Percentiles rank a stretch among this genome's conserved stretches.
Conservation (phyloP, 257 asterid genomes). For the Nicotiana tomentosiformis region DNA sequence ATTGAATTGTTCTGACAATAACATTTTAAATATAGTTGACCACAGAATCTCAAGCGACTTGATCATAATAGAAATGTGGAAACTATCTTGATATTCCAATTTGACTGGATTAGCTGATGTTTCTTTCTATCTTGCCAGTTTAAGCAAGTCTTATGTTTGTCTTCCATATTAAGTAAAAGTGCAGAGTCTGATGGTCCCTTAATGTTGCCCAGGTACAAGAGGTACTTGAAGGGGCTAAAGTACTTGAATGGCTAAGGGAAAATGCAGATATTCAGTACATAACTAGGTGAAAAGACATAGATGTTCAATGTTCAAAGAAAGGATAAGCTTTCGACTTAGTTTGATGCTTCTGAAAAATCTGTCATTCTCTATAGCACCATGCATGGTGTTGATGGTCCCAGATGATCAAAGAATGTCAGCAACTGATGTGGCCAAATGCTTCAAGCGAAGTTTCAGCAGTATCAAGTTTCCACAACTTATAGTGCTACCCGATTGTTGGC, state of each 20-base stretch:
- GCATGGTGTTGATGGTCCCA: background rate
- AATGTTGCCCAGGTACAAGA: conserved; percentile 69
- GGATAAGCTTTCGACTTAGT: background rate
- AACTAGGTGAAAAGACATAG: conserved; percentile 25
- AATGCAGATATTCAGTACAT: conserved; percentile 64
- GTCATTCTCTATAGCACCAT: background rate
- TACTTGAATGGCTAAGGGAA: conserved; percentile 87
- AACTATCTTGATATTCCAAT: background rate
- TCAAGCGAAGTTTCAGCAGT: background rate
- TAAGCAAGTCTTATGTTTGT: background rate
- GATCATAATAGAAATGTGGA: background rate
- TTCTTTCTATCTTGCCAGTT: background rate
- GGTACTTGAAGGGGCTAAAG: conserved; percentile 92
- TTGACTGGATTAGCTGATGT: too few species aligned
- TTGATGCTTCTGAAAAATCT: background rate
- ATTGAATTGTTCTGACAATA: conserved; percentile 4
- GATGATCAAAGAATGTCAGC: background rate
- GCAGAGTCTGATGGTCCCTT: background rate
- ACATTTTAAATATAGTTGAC: background rate
- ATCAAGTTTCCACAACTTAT: background rate
- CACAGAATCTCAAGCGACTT: background rate
- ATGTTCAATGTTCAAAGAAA: background rate
- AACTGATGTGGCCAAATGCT: background rate
- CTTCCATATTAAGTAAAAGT: background rate
- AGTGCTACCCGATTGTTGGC: background rate